Evolutionary conservation across 2,329 filamentous ascomycete genomes (phyloP), one percentile per base, ranked within the genome.

Genomic region (Trichoderma sp.): DNA sequence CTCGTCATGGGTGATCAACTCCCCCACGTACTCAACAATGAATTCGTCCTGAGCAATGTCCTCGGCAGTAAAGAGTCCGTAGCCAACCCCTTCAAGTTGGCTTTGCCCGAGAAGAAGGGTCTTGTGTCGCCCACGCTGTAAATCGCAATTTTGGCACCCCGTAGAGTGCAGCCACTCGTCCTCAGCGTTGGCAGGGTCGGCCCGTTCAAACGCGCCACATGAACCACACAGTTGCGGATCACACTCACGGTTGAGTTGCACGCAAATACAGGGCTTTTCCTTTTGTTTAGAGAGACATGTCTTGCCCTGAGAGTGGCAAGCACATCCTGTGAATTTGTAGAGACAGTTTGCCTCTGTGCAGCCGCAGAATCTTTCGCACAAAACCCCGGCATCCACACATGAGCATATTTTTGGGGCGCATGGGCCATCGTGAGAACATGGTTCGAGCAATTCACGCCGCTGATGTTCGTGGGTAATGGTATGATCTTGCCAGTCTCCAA

Each of bases 11-110:
- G 87, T 89, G 67, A 94, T 89, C 12, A 93, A 82, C 76, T 95
- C 92, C 56, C 92, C 92, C 2, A 88, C 88, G 76, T 95, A 95
- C 76, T 95, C 92, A 35, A 91, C 90, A 19, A 95, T 83, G 71
- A 91, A 94, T n/a, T 91, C 89, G 63, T 89, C 87, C 69, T 86
- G 83, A 4, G 81, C 80, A 69, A 93, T 88, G 65, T 87, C 82
- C 73, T 92, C 89, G 4, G 88, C 89, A 1, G 89, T 84, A 74
- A 91, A 94, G 0, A 95, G 82, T 0, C 92, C 92, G 70, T 93
- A 92, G 0, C 92, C 92, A 65, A 90, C 87, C 3, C 83, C 84
- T 63, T 86, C 83, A 13, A 94, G 85, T 69, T 88, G 87, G 56
- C 90, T 93, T 64, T 89, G 83, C 2, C 91, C 92, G 5, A 93